Conservation (phyloP, 1,284 basidiomycete species). For the Phenoliferia sp. region DNA sequence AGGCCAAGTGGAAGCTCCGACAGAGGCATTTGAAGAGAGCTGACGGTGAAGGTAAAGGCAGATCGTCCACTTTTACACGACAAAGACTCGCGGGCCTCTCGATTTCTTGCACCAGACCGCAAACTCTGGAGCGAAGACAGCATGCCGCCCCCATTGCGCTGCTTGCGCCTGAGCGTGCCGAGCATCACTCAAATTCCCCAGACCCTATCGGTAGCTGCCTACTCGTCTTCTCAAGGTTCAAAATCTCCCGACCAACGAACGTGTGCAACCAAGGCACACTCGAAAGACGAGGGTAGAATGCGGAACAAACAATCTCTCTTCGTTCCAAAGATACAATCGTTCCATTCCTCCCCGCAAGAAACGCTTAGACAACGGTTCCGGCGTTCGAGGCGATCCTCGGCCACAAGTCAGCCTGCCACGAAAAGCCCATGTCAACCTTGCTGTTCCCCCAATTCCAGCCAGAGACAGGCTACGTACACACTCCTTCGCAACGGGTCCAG, state of each 20-base stretch:
- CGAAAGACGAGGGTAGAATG: not conserved
- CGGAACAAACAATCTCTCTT: not conserved
- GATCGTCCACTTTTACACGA: no score
- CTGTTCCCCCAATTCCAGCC: constrained; percentile 41
- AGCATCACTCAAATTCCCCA: no score
- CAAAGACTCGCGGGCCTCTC: no score
- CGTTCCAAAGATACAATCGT: not conserved
- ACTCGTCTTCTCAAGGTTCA: no score
- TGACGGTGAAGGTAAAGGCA: no score
- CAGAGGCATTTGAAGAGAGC: no score
- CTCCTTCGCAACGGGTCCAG: constrained; percentile 95
- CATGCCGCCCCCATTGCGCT: no score
- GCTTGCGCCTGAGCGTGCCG: no score
- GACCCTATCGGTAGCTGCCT: no score
- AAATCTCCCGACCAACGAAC: not conserved
- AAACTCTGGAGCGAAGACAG: no score
- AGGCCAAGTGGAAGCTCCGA: no score
- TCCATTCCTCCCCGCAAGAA: not conserved
- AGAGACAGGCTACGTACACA: constrained; percentile 57
- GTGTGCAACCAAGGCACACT: not conserved
- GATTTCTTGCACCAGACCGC: no score
- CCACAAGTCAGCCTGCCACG: constrained; percentile 80
- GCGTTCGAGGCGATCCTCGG: constrained; percentile 96
- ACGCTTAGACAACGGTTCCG: constrained; percentile 80
- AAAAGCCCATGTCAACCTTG: not conserved